These are phyloP conservation scores for Rhodotorula babjevae DNA, from an alignment of 768 basidiomycete species.

Conservation along the genomic window DNA sequence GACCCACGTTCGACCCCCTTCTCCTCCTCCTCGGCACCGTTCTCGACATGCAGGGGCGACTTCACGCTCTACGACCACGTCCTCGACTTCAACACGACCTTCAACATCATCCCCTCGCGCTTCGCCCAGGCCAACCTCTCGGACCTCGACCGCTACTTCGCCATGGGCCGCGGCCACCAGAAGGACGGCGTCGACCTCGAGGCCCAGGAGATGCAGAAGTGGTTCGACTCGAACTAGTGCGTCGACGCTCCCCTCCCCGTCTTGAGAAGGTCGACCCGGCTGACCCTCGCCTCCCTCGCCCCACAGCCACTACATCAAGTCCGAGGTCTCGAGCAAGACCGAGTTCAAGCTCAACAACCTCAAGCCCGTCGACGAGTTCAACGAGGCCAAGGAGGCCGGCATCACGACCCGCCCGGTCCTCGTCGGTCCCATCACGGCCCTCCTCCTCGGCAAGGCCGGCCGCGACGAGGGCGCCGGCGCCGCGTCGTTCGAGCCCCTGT, in stretches of 20 bases:
- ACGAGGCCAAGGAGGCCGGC: slow-evolving; percentile 87
- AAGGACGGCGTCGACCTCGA: slow-evolving; percentile 82
- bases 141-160: slow-evolving; percentile 90
- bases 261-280: background rate
- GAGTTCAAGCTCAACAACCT: slow-evolving; percentile 82
- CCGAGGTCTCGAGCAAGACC: slow-evolving; percentile 54
- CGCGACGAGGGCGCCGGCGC: slow-evolving; percentile 55
- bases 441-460: slow-evolving; percentile 81
- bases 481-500: slow-evolving; percentile 76
- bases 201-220: slow-evolving; percentile 93
- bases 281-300: slow-evolving; percentile 43
- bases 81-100: slow-evolving; percentile 89
- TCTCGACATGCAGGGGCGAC: slow-evolving; percentile 67
- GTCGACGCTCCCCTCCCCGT: background rate
- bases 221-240: slow-evolving; percentile 56
- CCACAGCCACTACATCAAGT: slow-evolving; percentile 79
- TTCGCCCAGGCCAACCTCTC: slow-evolving; percentile 81
- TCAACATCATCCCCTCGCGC: slow-evolving; percentile 94
- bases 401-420: slow-evolving; percentile 89
- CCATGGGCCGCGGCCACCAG: slow-evolving; percentile 98
- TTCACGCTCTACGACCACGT: slow-evolving; percentile 99
- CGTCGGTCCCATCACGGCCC: slow-evolving; percentile 91
- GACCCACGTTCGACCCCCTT: background rate
- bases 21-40: slow-evolving; percentile 29
- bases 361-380: slow-evolving; percentile 89